Evolutionary conservation across 2,329 filamentous ascomycete genomes (phyloP), one percentile per base, ranked within the genome.

Genomic region (Diaporthe batatas): DNA sequence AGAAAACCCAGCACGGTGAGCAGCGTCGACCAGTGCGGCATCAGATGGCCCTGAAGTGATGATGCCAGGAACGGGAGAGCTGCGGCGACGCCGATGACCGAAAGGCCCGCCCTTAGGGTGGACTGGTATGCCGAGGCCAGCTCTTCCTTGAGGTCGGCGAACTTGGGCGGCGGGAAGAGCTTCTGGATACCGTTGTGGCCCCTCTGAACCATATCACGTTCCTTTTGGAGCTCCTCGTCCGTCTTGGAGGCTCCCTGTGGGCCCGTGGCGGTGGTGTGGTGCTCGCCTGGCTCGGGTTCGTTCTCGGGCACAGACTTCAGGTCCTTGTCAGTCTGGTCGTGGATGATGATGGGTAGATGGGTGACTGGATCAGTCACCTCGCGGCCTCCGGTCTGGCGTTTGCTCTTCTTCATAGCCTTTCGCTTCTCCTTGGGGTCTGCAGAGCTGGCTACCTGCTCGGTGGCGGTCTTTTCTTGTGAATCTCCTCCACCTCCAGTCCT

Each of bases 361-460:
- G 92, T 94, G 51, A 94, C 87, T 0, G 92, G 92, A 77, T 94
- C 92, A 1, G 91, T 94, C 59, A 94, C 92, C 78, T 92, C 86
- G 73, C 87, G 83, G n/a, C 86, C 85, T n/a, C 83, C 85, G 55
- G 83, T 83, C 65, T 86, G 83, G 59, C 81, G 79, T 65, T 83
- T 83, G 14, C 77, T 80, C 72, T 84, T 84, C 76, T 87, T 86
- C 78, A 86, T 84, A 10, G 83, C 81, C 72, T 87, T 88, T 32
- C 86, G 83, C 77, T 86, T 85, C 73, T 85, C 80, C 75, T 82
- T 86, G 2, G 85, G 83, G 67, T 87, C 83, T 39, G 82, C 75
- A 1, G 82, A 76, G n/a, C 79, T 78, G 2, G 81, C 82, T 11
- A 81, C 83, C 2, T 77, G 73, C 69, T 84, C 82, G 1, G 83